These are phyloP conservation scores for Aureobasidium sp. DNA, from an alignment of 2,329 filamentous ascomycete species.

Conservation along the genomic window DNA sequence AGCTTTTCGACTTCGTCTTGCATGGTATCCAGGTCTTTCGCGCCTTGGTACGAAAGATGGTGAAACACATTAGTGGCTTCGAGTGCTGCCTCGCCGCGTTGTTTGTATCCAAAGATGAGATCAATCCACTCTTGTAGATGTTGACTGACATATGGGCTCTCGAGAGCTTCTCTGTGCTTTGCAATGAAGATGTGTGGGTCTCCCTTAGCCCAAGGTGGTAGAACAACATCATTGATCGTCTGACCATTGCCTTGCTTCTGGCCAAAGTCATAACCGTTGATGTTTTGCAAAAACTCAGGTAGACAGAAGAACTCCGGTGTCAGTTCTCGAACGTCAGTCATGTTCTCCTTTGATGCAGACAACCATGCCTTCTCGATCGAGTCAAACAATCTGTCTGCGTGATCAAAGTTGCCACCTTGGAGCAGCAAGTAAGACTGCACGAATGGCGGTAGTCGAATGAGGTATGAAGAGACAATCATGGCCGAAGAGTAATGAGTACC, in stretches of 20 bases:
- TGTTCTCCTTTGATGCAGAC: conserved; percentile 81
- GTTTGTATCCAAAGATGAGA: conserved; percentile 87
- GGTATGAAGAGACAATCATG: conserved; percentile 95
- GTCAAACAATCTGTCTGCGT: conserved; percentile 91
- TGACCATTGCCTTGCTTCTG: conserved; percentile 71
- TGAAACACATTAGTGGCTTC: conserved; percentile 95
- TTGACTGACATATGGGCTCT: conserved; percentile 86
- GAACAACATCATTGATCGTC: conserved; percentile 73
- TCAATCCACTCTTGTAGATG: conserved; percentile 94
- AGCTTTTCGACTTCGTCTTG: conserved; percentile 78
- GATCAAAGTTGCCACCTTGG: conserved; percentile 93
- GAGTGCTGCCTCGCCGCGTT: conserved; percentile 83
- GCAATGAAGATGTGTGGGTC: conserved; percentile 93
- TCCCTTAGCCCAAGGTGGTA: conserved; percentile 96
- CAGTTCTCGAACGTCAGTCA: conserved; percentile 88
- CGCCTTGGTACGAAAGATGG: conserved; percentile 88
- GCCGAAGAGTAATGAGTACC: conserved; percentile 98
- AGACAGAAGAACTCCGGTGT: conserved; percentile 97
- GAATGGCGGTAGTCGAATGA: conserved; percentile 91
- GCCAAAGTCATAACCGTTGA: conserved; percentile 92
- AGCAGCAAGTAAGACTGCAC: conserved; percentile 91
- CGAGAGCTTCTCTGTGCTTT: conserved; percentile 90
- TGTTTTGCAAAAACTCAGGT: conserved; percentile 88
- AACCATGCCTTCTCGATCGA: conserved; percentile 87
- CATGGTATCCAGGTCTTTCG: conserved; percentile 86